Evolutionary conservation across 1,284 basidiomycete species (phyloP), one percentile per base, ranked within the genome.

Genomic region (Crucibulum cyathiforme): DNA sequence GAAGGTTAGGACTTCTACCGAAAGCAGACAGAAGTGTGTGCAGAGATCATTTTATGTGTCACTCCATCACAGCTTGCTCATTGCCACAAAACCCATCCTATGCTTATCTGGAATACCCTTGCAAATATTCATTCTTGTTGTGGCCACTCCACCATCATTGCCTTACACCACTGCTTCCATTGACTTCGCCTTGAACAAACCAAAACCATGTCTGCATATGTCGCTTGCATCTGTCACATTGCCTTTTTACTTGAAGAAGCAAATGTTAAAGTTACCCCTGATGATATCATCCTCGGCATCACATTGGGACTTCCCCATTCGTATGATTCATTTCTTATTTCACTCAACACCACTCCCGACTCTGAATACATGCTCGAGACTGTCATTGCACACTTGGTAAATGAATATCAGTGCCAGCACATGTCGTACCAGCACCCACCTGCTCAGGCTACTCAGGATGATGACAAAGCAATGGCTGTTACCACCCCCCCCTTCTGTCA

Each of bases 281-380:
- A 62, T 31, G 63, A 64, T 52, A 17, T 64, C n/a, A n/a, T n/a
- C n/a, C n/a, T n/a, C n/a, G n/a, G 10, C 19, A 54, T 63, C 56
- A 64, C 61, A 13, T 38, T 53, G 24, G 47, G 63, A 24, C 61
- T 64, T 41, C 63, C 61, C 24, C 47, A 56, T 36, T 64, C 58
- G 37, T 64, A 64, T 37, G 37, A 60, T 38, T 41, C 58, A 17
- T 60, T 62, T 41, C 45, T 64, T 31, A 36, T 64, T 24, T 53
- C 61, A 1, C 54, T 64, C 41, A 54, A 64, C 48, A 53, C 56
- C 34, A 60, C 62, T n/a, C 53, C 61, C n/a, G 50, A 56, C 15
- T 19, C 10, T n/a, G 55, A 63, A 24, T 59, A 55, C 31, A 60
- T 19, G 9, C 39, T 63, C 12, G 10, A 37, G n/a, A 47, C 13